phyloP scores from a whole-genome alignment of 1,139 yeast genomes.

The Yamadazyma spencermartinsiae region DNA sequence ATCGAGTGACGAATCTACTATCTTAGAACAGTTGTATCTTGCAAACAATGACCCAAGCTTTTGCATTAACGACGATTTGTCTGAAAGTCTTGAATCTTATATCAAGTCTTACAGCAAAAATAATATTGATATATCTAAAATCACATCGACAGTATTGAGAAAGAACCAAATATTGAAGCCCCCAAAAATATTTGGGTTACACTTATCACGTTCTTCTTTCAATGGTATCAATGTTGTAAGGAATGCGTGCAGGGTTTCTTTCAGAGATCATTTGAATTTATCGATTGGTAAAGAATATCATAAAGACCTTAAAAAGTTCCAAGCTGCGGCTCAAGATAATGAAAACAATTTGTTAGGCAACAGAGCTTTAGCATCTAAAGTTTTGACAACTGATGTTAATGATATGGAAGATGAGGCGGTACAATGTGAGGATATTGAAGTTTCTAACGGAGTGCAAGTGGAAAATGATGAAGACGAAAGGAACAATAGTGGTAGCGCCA shows the following conservation, averaged over 20 bases:
- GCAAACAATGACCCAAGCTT: constrained; percentile 33
- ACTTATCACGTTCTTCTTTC: constrained; percentile 79
- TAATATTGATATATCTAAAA: constrained; percentile 43
- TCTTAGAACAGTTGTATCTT: constrained; percentile 27
- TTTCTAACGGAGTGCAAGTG: constrained; percentile 25
- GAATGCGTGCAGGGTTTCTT: constrained; percentile 72
- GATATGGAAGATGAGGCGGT: constrained; percentile 49
- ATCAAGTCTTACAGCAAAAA: constrained; percentile 45
- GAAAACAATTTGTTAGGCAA: constrained; percentile 8
- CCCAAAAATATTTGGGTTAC: constrained; percentile 73
- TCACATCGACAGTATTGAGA: constrained; percentile 67
- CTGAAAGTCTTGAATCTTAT: constrained; percentile 43
- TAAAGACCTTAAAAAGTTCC: constrained; percentile 38
- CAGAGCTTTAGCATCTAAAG: constrained; percentile 19
- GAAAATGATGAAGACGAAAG: constrained; percentile 28
- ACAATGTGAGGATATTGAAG: constrained; percentile 43
- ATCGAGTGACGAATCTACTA: constrained; percentile 17
- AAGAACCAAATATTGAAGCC: constrained; percentile 61
- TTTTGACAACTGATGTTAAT: constrained; percentile 44
- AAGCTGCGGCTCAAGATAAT: constrained; percentile 22
- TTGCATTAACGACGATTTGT: constrained; percentile 63
- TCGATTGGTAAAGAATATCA: constrained; percentile 48
- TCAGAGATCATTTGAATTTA: constrained; percentile 58
- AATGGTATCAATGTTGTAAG: constrained; percentile 70
- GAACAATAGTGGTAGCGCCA: constrained; percentile 24